A percentile compares a stretch with the other conserved stretches of the same genome.
These are phyloP conservation scores for Papiliotrema nemorosa DNA, from an alignment of 1,284 basidiomycete species.

Conservation along the genomic window DNA sequence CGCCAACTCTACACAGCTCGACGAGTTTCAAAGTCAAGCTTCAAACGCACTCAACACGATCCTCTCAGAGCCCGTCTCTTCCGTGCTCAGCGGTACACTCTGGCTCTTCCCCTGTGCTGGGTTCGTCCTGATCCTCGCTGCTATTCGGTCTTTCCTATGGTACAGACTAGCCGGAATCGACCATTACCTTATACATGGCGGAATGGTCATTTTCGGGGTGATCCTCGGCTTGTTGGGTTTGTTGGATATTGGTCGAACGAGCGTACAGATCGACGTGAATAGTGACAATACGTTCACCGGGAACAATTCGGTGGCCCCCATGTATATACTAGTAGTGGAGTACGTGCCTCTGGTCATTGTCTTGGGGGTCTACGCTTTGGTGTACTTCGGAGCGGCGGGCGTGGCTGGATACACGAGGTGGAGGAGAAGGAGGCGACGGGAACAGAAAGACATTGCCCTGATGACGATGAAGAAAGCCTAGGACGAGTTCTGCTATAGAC, in stretches of 20 bases:
- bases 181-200: conserved; percentile 16
- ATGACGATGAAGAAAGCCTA: no score
- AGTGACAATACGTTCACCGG: not conserved
- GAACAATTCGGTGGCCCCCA: not conserved
- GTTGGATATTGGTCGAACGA: conserved; percentile 17
- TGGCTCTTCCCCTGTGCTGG: conserved; percentile 35
- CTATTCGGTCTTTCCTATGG: conserved; percentile 24
- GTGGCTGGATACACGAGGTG: not conserved
- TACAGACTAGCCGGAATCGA: conserved; percentile 8
- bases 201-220: conserved; percentile 13
- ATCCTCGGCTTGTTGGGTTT: conserved; percentile 18
- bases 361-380: not conserved
- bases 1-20: not conserved
- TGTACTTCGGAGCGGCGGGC: not conserved
- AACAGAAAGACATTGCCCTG: no score
- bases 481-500: no score
- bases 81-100: conserved; percentile 19
- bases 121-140: conserved; percentile 19
- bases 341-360: not conserved
- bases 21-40: not conserved
- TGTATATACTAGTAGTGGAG: not conserved
- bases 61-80: not conserved
- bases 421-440: not conserved
- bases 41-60: not conserved
- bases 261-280: not conserved